A percentile compares a stretch with the other conserved stretches of the same genome.
phyloP scores from a whole-genome alignment of 2,329 filamentous ascomycete genomes.

The Epicoccum sorghinum region DNA sequence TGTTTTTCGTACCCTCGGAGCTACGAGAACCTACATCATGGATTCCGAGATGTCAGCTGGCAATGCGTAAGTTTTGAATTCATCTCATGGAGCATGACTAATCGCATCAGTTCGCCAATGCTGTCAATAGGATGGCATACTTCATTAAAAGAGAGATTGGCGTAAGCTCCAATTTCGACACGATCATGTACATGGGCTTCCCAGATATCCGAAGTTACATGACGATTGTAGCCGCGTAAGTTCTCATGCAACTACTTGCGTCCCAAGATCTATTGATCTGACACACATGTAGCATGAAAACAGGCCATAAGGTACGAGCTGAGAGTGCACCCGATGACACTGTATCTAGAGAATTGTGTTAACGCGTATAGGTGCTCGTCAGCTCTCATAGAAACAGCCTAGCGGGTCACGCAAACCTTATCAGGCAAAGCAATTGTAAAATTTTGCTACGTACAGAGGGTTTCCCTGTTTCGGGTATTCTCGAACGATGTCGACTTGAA shows the following conservation, averaged over 20 bases:
- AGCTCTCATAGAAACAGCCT: slow-evolving; percentile 37
- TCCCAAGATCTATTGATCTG: background rate
- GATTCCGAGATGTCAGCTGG: slow-evolving; percentile 44
- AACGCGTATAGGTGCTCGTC: slow-evolving; percentile 26
- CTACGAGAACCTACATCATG: slow-evolving; percentile 22
- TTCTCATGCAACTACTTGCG: background rate
- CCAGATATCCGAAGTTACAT: slow-evolving; percentile 50
- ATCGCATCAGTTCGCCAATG: slow-evolving; percentile 35
- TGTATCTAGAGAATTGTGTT: background rate
- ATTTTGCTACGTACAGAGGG: slow-evolving; percentile 35
- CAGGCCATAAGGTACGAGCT: slow-evolving; percentile 47
- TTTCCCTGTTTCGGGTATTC: slow-evolving; percentile 28
- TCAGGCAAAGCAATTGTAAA: slow-evolving; percentile 32
- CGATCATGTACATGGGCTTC: slow-evolving; percentile 36
- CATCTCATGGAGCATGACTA: slow-evolving; percentile 20
- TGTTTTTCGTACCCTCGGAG: slow-evolving; percentile 33
- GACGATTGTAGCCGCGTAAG: slow-evolving; percentile 46
- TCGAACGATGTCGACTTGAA: slow-evolving; percentile 33
- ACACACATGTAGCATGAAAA: slow-evolving; percentile 44
- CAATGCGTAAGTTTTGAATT: slow-evolving; percentile 34
- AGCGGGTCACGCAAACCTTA: slow-evolving; percentile 32
- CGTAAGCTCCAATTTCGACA: slow-evolving; percentile 34
- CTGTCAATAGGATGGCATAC: slow-evolving; percentile 39
- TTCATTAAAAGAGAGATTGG: slow-evolving; percentile 41
- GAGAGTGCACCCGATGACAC: background rate